These are phyloP conservation scores for Aspergillus ruber DNA, from an alignment of 2,329 filamentous ascomycete genomes.

Conservation along the genomic window DNA sequence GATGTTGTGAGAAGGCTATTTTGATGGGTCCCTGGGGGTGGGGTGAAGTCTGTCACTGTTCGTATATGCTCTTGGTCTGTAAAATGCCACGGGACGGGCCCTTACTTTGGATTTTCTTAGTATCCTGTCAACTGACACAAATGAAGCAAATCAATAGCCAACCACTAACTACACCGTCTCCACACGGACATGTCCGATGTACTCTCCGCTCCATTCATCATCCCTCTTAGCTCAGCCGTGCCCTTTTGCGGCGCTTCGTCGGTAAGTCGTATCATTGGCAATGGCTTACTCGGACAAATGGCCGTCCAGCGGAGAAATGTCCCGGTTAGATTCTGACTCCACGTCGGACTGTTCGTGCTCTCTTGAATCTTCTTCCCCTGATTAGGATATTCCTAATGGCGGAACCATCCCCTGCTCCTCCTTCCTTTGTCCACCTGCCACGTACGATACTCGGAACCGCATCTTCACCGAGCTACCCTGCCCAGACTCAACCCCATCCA, in stretches of 20 bases:
- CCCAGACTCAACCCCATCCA: constrained; percentile 65
- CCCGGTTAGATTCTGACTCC: neutral
- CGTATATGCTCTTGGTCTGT: too few species aligned
- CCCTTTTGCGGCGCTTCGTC: neutral
- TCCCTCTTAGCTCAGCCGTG: neutral
- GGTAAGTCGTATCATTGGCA: neutral
- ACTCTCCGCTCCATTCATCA: neutral
- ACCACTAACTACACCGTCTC: neutral
- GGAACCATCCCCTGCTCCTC: constrained; percentile 82
- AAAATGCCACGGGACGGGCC: too few species aligned
- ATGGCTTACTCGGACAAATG: too few species aligned
- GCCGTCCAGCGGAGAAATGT: too few species aligned
- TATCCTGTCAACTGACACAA: neutral
- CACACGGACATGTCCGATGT: neutral
- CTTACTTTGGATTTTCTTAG: too few species aligned
- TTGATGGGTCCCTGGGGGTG: neutral
- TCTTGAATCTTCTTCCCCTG: neutral
- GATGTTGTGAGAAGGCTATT: neutral
- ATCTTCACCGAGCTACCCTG: constrained; percentile 80
- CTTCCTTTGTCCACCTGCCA: constrained; percentile 54
- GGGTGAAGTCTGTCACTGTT: too few species aligned
- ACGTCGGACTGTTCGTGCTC: neutral
- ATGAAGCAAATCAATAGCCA: neutral
- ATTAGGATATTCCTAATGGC: constrained; percentile 65
- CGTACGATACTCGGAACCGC: constrained; percentile 81